phyloP scores from a whole-genome alignment of 768 basidiomycete genomes.

The Pisolithus marmoratus region DNA sequence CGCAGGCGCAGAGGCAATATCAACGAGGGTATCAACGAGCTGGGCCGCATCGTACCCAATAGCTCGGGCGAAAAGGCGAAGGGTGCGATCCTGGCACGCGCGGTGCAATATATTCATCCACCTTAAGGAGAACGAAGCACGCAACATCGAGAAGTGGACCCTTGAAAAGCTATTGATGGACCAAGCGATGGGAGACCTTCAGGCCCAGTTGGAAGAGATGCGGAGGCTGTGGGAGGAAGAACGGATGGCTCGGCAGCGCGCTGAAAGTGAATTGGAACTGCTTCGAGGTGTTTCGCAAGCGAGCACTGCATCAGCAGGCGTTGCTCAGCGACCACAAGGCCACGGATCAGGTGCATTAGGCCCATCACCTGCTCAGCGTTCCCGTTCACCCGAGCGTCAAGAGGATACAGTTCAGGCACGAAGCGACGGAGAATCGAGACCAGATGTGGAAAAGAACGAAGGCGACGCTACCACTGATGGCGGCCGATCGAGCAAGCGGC shows the following conservation, averaged over 20 bases:
- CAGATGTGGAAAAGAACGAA: constrained; percentile 11
- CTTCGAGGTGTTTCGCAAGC: constrained; percentile 36
- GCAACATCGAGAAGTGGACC: constrained; percentile 92
- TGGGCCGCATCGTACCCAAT: constrained; percentile 83
- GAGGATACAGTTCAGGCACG: constrained; percentile 11
- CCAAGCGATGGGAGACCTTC: constrained; percentile 84
- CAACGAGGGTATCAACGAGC: constrained; percentile 92
- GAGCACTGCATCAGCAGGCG: background rate
- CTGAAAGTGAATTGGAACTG: constrained; percentile 60
- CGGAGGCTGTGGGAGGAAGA: constrained; percentile 81
- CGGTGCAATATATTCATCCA: constrained; percentile 91
- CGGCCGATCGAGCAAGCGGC: background rate
- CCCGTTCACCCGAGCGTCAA: constrained; percentile 26
- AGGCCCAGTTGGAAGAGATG: constrained; percentile 78
- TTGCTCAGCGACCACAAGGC: constrained; percentile 10
- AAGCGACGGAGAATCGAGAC: constrained; percentile 14
- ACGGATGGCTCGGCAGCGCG: constrained; percentile 48
- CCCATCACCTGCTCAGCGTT: constrained; percentile 12
- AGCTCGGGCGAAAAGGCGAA: constrained; percentile 86
- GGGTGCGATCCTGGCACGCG: constrained; percentile 80
- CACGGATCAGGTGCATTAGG: background rate
- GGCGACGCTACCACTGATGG: background rate
- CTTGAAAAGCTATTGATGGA: constrained; percentile 90
- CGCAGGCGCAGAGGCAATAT: constrained; percentile 92
- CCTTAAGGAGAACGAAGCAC: constrained; percentile 84